Percentiles rank a stretch among this genome's conserved stretches.
These are phyloP conservation scores for Geosiphon pyriformis DNA, from an alignment of 192 early-diverging fungal genomes.

Conservation along the genomic window DNA sequence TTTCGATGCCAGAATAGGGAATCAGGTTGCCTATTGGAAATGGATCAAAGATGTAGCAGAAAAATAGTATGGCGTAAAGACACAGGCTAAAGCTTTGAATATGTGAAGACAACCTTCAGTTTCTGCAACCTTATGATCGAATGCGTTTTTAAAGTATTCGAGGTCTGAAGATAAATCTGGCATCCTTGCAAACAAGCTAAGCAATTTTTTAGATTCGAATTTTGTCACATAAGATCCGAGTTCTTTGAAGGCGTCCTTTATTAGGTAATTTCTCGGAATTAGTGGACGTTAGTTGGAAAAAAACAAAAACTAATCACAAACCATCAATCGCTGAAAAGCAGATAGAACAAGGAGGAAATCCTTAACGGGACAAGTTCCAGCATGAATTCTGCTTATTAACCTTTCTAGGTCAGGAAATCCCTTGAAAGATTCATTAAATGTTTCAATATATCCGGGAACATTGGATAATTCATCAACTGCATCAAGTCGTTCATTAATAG, in stretches of 20 bases:
- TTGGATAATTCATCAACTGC: conserved; percentile 78
- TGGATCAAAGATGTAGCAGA: not conserved
- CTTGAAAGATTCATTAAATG: conserved; percentile 39
- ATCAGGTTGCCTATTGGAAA: conserved; percentile 33
- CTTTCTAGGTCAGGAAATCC: conserved; percentile 85
- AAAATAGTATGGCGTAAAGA: not conserved
- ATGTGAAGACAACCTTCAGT: conserved; percentile 44
- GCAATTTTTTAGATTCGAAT: conserved; percentile 56
- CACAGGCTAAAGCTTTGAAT: not conserved
- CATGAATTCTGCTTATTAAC: conserved; percentile 83
- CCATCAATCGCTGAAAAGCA: conserved; percentile 48
- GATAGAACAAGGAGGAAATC: conserved; percentile 73
- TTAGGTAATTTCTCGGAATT: too few species aligned
- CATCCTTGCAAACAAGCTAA: conserved; percentile 38
- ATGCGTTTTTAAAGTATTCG: conserved; percentile 66
- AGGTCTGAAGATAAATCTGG: conserved; percentile 59
- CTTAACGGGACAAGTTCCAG: conserved; percentile 74
- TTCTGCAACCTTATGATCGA: conserved; percentile 61
- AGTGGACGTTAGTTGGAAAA: too few species aligned
- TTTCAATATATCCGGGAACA: conserved; percentile 42
- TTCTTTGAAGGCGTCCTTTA: conserved; percentile 32
- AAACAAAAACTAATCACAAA: too few species aligned
- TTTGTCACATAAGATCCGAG: conserved; percentile 31
- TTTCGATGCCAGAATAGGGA: conserved; percentile 68
- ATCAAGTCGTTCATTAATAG: conserved; percentile 82